phyloP scores from a whole-genome alignment of 306 rosid species.

The Pueraria montana region DNA sequence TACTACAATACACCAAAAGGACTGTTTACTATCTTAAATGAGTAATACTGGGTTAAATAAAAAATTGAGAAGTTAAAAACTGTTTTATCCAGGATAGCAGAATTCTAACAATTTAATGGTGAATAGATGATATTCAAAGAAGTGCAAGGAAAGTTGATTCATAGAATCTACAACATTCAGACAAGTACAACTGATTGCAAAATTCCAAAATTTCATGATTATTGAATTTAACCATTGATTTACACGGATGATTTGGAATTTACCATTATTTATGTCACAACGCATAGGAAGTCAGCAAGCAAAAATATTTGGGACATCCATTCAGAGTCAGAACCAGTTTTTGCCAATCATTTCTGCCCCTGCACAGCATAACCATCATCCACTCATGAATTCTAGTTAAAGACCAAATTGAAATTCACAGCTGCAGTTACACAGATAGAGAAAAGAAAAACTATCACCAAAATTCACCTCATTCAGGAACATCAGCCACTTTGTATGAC shows the following conservation, averaged over 20 bases:
- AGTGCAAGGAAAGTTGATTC: conserved; percentile 30
- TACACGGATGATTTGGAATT: conserved; percentile 54
- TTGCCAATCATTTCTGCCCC: conserved; percentile 40
- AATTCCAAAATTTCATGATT: conserved; percentile 40
- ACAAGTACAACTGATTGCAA: conserved; percentile 28
- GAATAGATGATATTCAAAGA: conserved; percentile 39
- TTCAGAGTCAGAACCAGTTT: conserved; percentile 17
- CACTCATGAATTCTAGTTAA: conserved; percentile 10
- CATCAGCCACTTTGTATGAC: conserved; percentile 66
- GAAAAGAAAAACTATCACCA: conserved; percentile 3
- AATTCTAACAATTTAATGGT: conserved; percentile 27
- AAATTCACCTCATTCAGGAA: conserved; percentile 61
- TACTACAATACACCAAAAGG: background rate
- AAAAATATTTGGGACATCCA: conserved; percentile 44
- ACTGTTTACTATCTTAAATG: conserved; percentile 5
- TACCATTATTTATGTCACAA: conserved; percentile 63
- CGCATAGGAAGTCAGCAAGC: conserved; percentile 50
- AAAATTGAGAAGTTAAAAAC: conserved; percentile 3
- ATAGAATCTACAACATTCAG: conserved; percentile 43
- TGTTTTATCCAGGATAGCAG: background rate
- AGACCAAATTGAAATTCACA: conserved; percentile 32
- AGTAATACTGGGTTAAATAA: background rate
- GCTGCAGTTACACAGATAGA: background rate
- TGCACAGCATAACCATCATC: conserved; percentile 38
- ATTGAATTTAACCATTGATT: conserved; percentile 47